These are phyloP conservation scores for Tetrahymena thermophila DNA, from an alignment of 73 alveolate genomes.

Conservation along the genomic window DNA sequence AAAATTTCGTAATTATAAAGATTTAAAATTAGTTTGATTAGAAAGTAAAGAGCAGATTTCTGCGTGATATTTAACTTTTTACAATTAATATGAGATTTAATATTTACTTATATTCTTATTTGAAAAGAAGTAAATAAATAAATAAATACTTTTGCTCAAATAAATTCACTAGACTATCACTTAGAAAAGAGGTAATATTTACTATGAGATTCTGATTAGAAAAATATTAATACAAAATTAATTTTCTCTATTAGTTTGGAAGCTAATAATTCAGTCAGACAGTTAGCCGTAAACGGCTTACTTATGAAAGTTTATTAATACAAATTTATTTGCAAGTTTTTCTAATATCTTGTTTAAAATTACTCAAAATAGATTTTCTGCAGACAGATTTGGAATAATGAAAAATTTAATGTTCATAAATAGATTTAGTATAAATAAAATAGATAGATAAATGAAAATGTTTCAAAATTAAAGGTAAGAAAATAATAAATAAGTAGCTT, in stretches of 20 bases:
- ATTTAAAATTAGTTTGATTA: neutral
- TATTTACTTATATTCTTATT: too few species aligned
- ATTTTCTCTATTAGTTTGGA: neutral
- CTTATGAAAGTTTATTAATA: neutral
- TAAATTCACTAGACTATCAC: neutral
- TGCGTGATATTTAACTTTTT: neutral
- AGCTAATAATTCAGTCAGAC: too few species aligned
- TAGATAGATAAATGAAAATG: neutral
- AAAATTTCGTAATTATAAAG: neutral
- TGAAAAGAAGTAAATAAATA: too few species aligned
- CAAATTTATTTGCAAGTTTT: too few species aligned
- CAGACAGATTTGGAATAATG: neutral
- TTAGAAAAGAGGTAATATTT: neutral
- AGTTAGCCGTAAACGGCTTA: neutral
- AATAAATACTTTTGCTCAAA: neutral
- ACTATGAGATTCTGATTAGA: neutral
- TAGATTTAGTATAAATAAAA: too few species aligned
- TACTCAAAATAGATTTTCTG: neutral
- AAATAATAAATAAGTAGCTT: neutral
- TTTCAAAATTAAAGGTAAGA: neutral
- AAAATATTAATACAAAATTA: neutral
- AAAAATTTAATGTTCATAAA: too few species aligned
- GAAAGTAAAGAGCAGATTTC: neutral
- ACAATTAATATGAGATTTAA: neutral
- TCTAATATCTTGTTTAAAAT: neutral